Percentiles rank a stretch among this genome's conserved stretches.
These are phyloP conservation scores for Alnus rubra DNA, from an alignment of 306 rosid genomes.

Conservation along the genomic window DNA sequence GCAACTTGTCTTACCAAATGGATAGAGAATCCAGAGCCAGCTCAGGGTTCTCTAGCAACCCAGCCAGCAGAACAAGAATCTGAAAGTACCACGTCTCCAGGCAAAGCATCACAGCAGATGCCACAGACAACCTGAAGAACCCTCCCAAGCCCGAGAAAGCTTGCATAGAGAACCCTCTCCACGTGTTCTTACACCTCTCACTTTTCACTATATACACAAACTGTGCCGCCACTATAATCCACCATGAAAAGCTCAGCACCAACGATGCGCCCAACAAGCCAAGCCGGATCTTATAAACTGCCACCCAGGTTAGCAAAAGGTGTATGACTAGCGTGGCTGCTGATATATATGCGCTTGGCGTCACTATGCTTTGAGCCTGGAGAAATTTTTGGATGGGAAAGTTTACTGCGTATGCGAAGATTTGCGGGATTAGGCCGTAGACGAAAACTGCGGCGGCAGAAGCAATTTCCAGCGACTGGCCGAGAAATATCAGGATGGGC, in stretches of 20 bases:
- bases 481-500: slow-evolving; percentile 47
- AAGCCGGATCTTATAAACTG: slow-evolving; percentile 51
- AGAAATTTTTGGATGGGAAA: slow-evolving; percentile 81
- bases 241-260: slow-evolving; percentile 81
- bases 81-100: slow-evolving; percentile 80
- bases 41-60: slow-evolving; percentile 66
- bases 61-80: slow-evolving; percentile 74
- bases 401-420: slow-evolving; percentile 67
- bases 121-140: slow-evolving; percentile 65
- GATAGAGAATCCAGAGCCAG: slow-evolving; percentile 72
- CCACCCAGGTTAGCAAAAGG: slow-evolving; percentile 54
- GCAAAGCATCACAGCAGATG: slow-evolving; percentile 77
- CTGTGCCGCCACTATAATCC: slow-evolving; percentile 66
- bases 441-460: slow-evolving; percentile 56
- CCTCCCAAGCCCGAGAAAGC: slow-evolving; percentile 51
- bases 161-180: slow-evolving; percentile 55
- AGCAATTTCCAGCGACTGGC: slow-evolving; percentile 54
- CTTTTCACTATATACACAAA: slow-evolving; percentile 64
- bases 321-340: slow-evolving; percentile 49
- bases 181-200: slow-evolving; percentile 50
- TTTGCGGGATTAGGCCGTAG: slow-evolving; percentile 76
- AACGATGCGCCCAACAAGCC: slow-evolving; percentile 70
- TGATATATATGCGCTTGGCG: slow-evolving; percentile 73
- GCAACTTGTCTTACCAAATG: slow-evolving; percentile 42
- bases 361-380: slow-evolving; percentile 74